Evolutionary conservation across 2,329 filamentous ascomycete species (phyloP).

Genomic region (Falciphora oryzae): DNA sequence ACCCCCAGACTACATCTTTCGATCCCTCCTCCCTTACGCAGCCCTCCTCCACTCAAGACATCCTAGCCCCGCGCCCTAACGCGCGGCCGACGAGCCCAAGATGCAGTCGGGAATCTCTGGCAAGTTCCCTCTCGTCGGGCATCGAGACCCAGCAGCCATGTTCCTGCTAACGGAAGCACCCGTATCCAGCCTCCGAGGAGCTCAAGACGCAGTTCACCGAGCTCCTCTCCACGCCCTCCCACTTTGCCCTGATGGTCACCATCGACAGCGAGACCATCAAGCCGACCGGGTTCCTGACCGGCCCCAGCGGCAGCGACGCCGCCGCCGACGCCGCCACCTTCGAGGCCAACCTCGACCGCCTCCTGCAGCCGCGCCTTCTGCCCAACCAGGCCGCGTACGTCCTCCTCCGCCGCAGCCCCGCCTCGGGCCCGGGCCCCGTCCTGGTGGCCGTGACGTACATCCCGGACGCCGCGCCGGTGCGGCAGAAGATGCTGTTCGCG

Average conservation of each 20-base stretch:
- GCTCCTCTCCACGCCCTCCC: slow-evolving; percentile 54
- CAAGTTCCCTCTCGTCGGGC: slow-evolving; percentile 26
- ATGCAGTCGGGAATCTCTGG: slow-evolving; percentile 81
- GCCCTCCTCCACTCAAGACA: no score
- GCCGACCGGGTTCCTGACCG: slow-evolving; percentile 48
- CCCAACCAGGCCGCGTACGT: slow-evolving; percentile 66
- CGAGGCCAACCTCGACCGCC: slow-evolving; percentile 51
- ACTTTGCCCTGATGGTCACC: slow-evolving; percentile 66
- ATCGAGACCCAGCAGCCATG: background rate
- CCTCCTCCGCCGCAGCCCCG: slow-evolving; percentile 63
- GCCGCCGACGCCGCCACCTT: slow-evolving; percentile 47
- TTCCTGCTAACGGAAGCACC: slow-evolving; percentile 8
- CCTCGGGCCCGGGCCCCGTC: slow-evolving; percentile 31
- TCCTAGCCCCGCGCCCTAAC: background rate
- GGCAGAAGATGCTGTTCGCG: slow-evolving; percentile 83
- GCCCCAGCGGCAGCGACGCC: slow-evolving; percentile 45
- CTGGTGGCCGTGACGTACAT: slow-evolving; percentile 73
- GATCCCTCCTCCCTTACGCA: background rate
- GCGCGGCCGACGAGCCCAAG: slow-evolving; percentile 19
- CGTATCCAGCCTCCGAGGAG: slow-evolving; percentile 62
- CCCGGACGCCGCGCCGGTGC: slow-evolving; percentile 70
- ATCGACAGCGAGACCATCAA: slow-evolving; percentile 65
- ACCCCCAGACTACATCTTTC: background rate
- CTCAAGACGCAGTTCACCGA: slow-evolving; percentile 67
- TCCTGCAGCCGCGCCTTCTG: slow-evolving; percentile 58